Evolutionary conservation across 495 filamentous ascomycete genomes (phyloP), one percentile per base, ranked within the genome.

Genomic region (Massariosphaeria phaeospora): DNA sequence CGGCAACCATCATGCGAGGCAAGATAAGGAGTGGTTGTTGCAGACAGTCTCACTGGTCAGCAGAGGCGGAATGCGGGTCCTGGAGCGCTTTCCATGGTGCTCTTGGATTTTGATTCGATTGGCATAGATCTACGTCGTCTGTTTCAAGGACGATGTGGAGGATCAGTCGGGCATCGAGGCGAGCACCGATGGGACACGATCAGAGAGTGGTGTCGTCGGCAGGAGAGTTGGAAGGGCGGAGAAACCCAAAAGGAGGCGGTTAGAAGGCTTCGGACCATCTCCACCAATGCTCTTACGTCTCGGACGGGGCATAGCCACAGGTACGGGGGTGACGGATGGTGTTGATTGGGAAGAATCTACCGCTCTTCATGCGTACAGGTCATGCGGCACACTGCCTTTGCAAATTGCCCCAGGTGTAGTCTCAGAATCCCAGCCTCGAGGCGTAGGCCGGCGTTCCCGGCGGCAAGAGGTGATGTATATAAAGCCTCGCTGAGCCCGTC

Each of bases 291-390:
- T 46, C 24, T 29, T 46, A n/a, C 43, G 11, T 46, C 18, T 46
- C 23, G 15, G 41, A 23, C 41, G 41, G 23, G 43, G 43, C 23
- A 46, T 46, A n/a, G 41, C 43, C 23, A n/a, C 43, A 46, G 31
- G 2, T 30, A 29, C 43, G 43, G 43, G 9, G 43, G 43, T 29
- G 31, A 29, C 7, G 43, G 41, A 44, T 44, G 41, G 5, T 26
- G 23, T 46, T 12, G 43, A 46, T 46, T 46, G 43, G 43, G 31
- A 20, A 46, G 43, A 20, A 46, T 26, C 8, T 29, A 20, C 23
- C 25, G 7, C 43, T 31, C 43, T 46, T 46, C 25, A 46, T 46
- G 43, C 43, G 43, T 46, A 46, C 43, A 46, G 43, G 43, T 46
- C 43, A 46, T 46, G 43, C 43, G 25, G 43, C 13, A 12, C 23